phyloP scores from a whole-genome alignment of 208 protist genomes.

The Trypanosoma melophagium region DNA sequence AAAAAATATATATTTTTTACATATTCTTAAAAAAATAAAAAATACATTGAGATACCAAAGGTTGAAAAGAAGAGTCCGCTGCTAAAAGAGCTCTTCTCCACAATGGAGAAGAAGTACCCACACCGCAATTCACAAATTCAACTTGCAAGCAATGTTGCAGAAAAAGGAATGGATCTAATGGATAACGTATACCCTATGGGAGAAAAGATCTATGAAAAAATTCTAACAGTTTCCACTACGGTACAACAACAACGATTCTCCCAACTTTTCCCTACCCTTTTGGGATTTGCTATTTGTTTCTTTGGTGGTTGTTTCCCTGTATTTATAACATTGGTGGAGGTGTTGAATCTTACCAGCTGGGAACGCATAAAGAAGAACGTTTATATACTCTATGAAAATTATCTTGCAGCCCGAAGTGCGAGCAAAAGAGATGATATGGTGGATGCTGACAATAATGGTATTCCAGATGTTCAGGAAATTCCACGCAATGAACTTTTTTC shows the following conservation, averaged over 20 bases:
- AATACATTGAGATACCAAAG: too few relatives aligned
- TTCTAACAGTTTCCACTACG: background rate
- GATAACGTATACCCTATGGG: constrained; percentile 23
- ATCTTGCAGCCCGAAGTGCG: constrained; percentile 48
- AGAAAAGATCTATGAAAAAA: constrained; percentile 18
- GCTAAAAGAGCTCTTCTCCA: constrained; percentile 37
- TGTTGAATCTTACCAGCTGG: constrained; percentile 72
- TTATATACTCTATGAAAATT: constrained; percentile 58
- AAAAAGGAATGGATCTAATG: constrained; percentile 27
- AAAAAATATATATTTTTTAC: constrained; percentile 1
- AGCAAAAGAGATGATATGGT: constrained; percentile 54
- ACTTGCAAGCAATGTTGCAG: constrained; percentile 24
- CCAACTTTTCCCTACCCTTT: constrained; percentile 46
- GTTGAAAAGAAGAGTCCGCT: background rate
- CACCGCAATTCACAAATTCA: constrained; percentile 33
- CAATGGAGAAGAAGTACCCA: constrained; percentile 51
- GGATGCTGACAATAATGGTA: constrained; percentile 50
- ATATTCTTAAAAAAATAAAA: background rate
- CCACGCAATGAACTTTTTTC: constrained; percentile 45
- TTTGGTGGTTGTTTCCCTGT: constrained; percentile 81
- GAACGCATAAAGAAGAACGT: constrained; percentile 46
- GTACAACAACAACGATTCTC: constrained; percentile 30
- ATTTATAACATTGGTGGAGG: constrained; percentile 69
- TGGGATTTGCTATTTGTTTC: constrained; percentile 76
- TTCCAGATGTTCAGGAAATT: constrained; percentile 54